Evolutionary conservation across 257 asterid genomes (phyloP), one percentile per base, ranked within the genome.

Genomic region (Nicotiana otophora): DNA sequence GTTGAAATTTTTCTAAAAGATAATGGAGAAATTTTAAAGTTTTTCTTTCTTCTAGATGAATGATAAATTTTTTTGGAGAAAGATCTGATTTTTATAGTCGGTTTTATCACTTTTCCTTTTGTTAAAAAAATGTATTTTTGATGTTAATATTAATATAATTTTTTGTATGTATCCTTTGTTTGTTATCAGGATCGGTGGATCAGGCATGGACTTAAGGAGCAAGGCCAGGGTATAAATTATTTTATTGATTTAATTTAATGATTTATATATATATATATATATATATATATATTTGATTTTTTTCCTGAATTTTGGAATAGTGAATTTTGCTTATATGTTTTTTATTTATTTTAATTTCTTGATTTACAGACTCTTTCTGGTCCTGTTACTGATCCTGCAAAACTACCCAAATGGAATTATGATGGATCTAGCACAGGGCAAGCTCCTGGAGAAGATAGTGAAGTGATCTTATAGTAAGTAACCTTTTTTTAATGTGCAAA

Each of bases 361-460:
- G 3, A 78, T 87, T 42, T 23, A 36, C 86, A 96, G 99, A 96
- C 98, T 30, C 89, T 96, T 64, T 17, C 93, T 10, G 94, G 91
- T 72, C 94, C 93, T 0, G 90, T 94, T 10, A 70, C 23, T 14
- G 93, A 93, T 83, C 98, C 98, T n/a, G 65, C 91, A 8, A 76
- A 93, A 89, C 95, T 96, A 19, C 99, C 99, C 0, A 95, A 94
- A 51, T 95, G 99, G 99, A 95, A 95, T 86, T 95, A 91, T 36
- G 99, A 95, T 31, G 99, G 99, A 3, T 95, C 99, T 3, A 95
- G 99, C 89, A 95, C 99, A 0, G 97, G 95, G 60, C 99, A 96
- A 89, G 99, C 99, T 61, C 94, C 95, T 0, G 99, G 99, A 0
- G 91, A 93, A 55, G 98, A 96, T 88, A 96, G 98, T 83, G 99